phyloP scores from a whole-genome alignment of 2,329 filamentous ascomycete species.

The Aspergillus calidoustus region DNA sequence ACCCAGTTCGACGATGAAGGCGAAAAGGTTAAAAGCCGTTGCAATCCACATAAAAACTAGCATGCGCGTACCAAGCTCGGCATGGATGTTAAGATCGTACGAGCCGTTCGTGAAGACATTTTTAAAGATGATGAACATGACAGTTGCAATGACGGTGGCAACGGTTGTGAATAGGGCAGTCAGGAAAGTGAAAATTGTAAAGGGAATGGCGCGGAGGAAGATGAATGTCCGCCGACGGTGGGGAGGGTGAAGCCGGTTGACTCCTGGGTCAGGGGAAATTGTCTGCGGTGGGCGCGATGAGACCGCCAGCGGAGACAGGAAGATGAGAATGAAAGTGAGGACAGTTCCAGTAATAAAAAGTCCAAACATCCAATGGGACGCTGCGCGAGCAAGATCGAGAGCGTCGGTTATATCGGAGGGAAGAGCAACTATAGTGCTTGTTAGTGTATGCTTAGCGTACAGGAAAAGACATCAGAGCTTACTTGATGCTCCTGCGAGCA shows the following conservation, averaged over 20 bases:
- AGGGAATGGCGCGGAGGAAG: slow-evolving; percentile 62
- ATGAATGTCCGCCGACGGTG: slow-evolving; percentile 44
- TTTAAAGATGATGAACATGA: slow-evolving; percentile 81
- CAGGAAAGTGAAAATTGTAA: slow-evolving; percentile 70
- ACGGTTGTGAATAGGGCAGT: slow-evolving; percentile 69
- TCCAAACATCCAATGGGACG: slow-evolving; percentile 85
- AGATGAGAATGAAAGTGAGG: slow-evolving; percentile 73
- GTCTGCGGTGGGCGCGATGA: slow-evolving; percentile 45
- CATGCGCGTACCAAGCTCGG: slow-evolving; percentile 73
- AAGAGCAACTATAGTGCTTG: slow-evolving; percentile 64
- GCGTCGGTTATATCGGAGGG: slow-evolving; percentile 74
- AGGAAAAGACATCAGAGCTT: slow-evolving; percentile 32
- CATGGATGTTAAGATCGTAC: slow-evolving; percentile 75
- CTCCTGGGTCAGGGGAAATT: slow-evolving; percentile 33
- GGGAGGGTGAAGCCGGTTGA: slow-evolving; percentile 33
- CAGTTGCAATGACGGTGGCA: slow-evolving; percentile 76
- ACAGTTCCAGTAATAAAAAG: slow-evolving; percentile 76
- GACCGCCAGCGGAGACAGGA: slow-evolving; percentile 61
- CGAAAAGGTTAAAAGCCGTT: slow-evolving; percentile 66
- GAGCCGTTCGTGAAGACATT: slow-evolving; percentile 72
- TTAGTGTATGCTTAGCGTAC: neutral
- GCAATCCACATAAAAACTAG: slow-evolving; percentile 90
- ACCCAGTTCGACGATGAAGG: slow-evolving; percentile 73
- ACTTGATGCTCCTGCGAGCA: slow-evolving; percentile 80
- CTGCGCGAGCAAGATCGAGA: slow-evolving; percentile 73